A percentile compares a stretch with the other conserved stretches of the same genome.
Conservation (phyloP, 2,329 filamentous ascomycete genomes). For the Colletotrichum spaethianum region DNA sequence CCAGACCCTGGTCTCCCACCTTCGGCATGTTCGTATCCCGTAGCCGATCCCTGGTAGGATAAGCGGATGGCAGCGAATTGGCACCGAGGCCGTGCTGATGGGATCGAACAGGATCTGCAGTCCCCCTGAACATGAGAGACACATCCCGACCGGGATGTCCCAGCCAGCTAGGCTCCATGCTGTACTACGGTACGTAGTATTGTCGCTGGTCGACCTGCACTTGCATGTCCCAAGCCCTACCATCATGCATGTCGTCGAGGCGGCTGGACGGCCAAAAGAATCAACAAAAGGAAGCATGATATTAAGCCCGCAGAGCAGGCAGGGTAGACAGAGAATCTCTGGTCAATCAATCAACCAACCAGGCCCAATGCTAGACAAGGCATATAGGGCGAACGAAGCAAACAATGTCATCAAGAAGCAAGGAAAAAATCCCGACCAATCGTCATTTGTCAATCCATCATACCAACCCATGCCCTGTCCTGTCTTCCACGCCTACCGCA, state of each 20-base stretch:
- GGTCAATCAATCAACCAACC: neutral
- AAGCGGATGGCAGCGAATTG: conserved; percentile 30
- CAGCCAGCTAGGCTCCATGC: neutral
- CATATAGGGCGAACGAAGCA: neutral
- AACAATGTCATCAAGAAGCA: neutral
- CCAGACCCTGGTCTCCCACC: conserved; percentile 17
- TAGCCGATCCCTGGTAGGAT: conserved; percentile 25
- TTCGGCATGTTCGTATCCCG: conserved; percentile 33
- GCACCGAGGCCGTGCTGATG: conserved; percentile 33
- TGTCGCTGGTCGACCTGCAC: neutral
- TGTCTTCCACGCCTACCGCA: no score
- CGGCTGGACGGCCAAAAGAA: neutral
- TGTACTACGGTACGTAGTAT: no score
- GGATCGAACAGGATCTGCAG: conserved; percentile 31
- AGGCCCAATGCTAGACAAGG: no score
- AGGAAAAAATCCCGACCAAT: neutral
- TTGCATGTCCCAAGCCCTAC: neutral
- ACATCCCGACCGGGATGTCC: conserved; percentile 10
- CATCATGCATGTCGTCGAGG: neutral
- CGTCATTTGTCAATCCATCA: neutral
- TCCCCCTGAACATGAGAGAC: neutral
- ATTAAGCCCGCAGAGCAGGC: neutral
- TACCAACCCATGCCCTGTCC: neutral
- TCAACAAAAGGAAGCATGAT: neutral
- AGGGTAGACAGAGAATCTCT: no score